Evolutionary conservation across 352 stramenopile genomes (phyloP).

Genomic region (Poterioochromonas sp.): DNA sequence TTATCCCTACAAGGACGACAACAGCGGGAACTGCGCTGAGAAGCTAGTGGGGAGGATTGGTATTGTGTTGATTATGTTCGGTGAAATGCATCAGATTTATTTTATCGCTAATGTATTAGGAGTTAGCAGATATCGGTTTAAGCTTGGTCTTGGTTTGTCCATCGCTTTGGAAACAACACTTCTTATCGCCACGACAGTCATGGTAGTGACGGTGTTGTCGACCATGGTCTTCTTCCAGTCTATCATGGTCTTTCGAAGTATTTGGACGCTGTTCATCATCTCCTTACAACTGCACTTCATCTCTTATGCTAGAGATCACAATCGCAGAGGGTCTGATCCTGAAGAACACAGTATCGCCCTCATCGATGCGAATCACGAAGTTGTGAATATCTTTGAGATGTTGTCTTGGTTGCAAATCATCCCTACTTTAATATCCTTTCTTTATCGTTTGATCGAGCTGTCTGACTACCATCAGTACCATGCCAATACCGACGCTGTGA

Average conservation of each 20-base stretch:
- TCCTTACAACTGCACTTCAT: neutral
- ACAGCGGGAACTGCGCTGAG: neutral
- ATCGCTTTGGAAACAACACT: neutral
- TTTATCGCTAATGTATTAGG: conserved; percentile 9
- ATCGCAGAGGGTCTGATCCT: neutral
- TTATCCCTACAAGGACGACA: neutral
- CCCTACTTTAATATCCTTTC: neutral
- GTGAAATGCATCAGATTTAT: conserved; percentile 16
- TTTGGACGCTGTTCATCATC: neutral
- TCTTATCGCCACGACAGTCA: neutral
- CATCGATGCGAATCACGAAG: neutral
- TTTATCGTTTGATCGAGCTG: neutral
- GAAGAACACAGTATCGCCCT: neutral
- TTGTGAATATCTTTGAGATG: neutral
- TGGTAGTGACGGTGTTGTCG: neutral
- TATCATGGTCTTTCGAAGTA: neutral
- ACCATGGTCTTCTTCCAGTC: neutral
- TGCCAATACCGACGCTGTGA: neutral
- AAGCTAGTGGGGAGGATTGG: neutral
- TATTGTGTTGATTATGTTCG: neutral
- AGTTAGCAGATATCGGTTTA: neutral
- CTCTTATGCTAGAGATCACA: neutral
- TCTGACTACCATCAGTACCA: neutral
- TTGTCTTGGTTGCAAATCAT: neutral
- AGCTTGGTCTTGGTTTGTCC: neutral